Conservation (phyloP, 2,329 filamentous ascomycete species). For the Verticillium nubilum region DNA sequence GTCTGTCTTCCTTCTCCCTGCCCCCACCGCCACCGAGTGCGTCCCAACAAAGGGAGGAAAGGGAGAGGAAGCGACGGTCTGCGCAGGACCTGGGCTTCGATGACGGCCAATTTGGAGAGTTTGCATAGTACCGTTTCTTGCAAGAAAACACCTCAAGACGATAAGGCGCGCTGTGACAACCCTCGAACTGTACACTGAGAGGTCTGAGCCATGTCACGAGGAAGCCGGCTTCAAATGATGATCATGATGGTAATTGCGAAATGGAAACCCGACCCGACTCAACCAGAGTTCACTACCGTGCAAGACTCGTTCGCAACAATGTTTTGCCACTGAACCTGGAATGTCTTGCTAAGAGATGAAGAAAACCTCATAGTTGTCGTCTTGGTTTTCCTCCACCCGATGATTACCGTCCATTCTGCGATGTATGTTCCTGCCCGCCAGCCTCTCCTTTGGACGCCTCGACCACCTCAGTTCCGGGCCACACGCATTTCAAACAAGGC, state of each 20-base stretch:
- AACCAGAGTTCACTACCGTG: not conserved
- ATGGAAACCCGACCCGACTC: not conserved
- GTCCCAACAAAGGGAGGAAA: constrained; percentile 49
- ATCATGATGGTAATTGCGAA: not conserved
- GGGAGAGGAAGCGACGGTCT: constrained; percentile 46
- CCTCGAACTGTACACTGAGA: not conserved
- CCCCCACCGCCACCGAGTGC: constrained; percentile 64
- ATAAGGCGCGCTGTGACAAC: not conserved
- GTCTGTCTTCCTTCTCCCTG: constrained; percentile 60
- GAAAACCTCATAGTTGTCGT: not conserved
- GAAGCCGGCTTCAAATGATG: not conserved
- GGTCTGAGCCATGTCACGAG: not conserved
- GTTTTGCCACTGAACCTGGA: not conserved
- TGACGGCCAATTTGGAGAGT: constrained; percentile 85
- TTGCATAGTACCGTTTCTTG: constrained; percentile 41
- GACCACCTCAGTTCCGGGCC: constrained; percentile 12
- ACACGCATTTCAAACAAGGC: constrained; percentile 21
- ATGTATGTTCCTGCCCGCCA: not conserved
- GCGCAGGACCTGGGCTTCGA: constrained; percentile 72
- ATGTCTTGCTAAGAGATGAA: not conserved
- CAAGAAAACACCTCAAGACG: not conserved
- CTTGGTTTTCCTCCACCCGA: not conserved
- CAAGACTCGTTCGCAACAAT: not conserved
- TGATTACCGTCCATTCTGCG: not conserved
- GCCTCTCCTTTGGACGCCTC: constrained; percentile 1